phyloP scores from a whole-genome alignment of 441 rosid genomes.

The Macaranga tanarius region DNA sequence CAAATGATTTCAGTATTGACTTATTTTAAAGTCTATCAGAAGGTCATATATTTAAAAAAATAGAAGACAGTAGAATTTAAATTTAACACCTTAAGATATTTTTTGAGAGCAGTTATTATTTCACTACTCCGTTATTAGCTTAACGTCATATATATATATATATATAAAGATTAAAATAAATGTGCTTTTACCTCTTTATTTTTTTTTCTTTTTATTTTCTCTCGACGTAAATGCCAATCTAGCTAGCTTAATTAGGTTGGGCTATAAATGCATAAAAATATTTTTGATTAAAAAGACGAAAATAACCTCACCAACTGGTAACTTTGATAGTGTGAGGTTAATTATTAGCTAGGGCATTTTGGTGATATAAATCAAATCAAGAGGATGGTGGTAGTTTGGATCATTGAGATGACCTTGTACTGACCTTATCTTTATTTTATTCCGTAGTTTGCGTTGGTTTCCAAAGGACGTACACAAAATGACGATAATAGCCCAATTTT shows the following conservation, averaged over 20 bases:
- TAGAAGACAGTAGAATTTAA: too few relatives aligned
- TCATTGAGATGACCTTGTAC: constrained; percentile 81
- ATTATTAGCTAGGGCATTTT: constrained; percentile 34
- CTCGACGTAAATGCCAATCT: too few relatives aligned
- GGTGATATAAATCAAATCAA: constrained; percentile 31
- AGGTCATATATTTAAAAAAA: too few relatives aligned
- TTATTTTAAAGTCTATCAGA: too few relatives aligned
- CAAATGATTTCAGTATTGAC: too few relatives aligned
- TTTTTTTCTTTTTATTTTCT: too few relatives aligned
- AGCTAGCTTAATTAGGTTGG: not conserved
- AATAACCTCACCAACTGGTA: constrained; percentile 37
- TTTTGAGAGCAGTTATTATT: too few relatives aligned
- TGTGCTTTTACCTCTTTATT: too few relatives aligned
- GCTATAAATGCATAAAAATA: constrained; percentile 24
- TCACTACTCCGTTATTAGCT: too few relatives aligned
- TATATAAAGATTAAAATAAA: not conserved
- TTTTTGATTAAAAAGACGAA: constrained; percentile 17
- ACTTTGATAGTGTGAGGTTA: not conserved
- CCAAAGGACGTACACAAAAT: constrained; percentile 39
- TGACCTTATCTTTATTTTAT: constrained; percentile 59
- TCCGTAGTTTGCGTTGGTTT: constrained; percentile 54
- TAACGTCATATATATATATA: not conserved
- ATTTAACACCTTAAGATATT: too few relatives aligned
- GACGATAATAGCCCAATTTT: constrained; percentile 35
- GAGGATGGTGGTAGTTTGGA: constrained; percentile 64